Conservation (phyloP, 345 rosid species). For the Salix udensis region DNA sequence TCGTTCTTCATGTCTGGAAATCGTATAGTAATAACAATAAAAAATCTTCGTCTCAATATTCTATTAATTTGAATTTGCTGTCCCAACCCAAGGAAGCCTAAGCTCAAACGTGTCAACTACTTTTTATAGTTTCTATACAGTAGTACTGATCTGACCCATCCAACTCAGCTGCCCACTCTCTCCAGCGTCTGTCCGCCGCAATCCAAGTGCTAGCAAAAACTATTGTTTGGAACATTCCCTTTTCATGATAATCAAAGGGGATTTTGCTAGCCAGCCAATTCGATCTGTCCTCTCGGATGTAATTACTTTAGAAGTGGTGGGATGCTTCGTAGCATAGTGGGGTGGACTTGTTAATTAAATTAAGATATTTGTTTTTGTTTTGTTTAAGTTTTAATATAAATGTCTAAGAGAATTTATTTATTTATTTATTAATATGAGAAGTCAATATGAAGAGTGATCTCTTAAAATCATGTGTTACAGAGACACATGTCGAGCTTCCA, state of each 20-base stretch:
- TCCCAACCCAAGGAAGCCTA: too few species aligned
- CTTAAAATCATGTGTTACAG: background rate
- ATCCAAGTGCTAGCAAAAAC: constrained; percentile 20
- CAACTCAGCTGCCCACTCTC: background rate
- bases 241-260: background rate
- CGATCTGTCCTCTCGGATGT: constrained; percentile 1
- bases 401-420: background rate
- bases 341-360: too few species aligned
- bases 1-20: too few species aligned
- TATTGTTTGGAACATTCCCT: constrained; percentile 29
- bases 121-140: background rate
- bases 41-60: too few species aligned
- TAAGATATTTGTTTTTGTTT: too few species aligned
- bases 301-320: background rate
- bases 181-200: constrained; percentile 66
- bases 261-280: background rate
- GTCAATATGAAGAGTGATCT: too few species aligned
- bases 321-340: background rate
- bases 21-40: too few species aligned
- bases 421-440: too few species aligned
- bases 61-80: too few species aligned
- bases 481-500: too few species aligned
- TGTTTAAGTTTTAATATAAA: background rate
- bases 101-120: too few species aligned
- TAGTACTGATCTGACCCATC: background rate